These are phyloP conservation scores for Dipodascus albidus DNA, from an alignment of 805 yeast species.

Conservation along the genomic window DNA sequence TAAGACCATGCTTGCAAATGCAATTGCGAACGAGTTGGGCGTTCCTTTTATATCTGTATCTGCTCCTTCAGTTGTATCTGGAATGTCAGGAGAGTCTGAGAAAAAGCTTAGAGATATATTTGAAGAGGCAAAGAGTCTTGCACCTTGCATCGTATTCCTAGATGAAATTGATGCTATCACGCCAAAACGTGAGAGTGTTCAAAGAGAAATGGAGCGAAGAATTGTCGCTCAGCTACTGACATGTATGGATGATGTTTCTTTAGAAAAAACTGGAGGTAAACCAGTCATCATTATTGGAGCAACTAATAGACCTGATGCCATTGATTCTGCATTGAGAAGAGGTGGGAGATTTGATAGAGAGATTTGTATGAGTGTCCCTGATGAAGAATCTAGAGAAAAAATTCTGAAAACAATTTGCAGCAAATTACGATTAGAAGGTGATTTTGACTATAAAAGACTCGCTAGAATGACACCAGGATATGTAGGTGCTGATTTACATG, in stretches of 20 bases:
- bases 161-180: conserved; percentile 98
- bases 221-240: conserved; percentile 93
- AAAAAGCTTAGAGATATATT: conserved; percentile 86
- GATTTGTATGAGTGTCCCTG: conserved; percentile 89
- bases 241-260: conserved; percentile 82
- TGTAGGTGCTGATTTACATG: conserved; percentile 95
- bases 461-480: conserved; percentile 95
- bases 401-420: conserved; percentile 68
- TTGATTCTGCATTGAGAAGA: conserved; percentile 88
- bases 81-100: conserved; percentile 98
- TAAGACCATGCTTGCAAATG: conserved; percentile 91
- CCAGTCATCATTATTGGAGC: conserved; percentile 95
- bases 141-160: conserved; percentile 87
- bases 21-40: conserved; percentile 86
- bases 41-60: conserved; percentile 86
- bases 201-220: conserved; percentile 94
- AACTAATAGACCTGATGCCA: conserved; percentile 89
- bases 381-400: conserved; percentile 65
- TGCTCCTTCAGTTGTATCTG: conserved; percentile 94
- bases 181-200: conserved; percentile 96
- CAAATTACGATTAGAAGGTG: conserved; percentile 46
- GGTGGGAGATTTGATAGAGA: conserved; percentile 97
- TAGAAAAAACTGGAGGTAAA: conserved; percentile 82
- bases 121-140: conserved; percentile 80
- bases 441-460: conserved; percentile 54